Conservation (phyloP, 257 asterid genomes). For the Nicotiana obtusifolia region DNA sequence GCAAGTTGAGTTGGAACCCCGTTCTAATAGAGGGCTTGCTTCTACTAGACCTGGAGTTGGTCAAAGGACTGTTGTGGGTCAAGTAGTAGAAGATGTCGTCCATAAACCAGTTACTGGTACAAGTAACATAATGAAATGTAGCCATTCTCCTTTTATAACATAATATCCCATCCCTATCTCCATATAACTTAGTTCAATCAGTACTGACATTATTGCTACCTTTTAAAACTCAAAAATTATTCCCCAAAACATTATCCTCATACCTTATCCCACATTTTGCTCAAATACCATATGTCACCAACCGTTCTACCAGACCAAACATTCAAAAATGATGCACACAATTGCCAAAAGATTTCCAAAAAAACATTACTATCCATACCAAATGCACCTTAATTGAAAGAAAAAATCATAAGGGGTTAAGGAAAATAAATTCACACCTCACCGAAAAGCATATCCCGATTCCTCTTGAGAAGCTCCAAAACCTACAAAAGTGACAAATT, state of each 20-base stretch:
- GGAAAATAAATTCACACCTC: constrained; percentile 41
- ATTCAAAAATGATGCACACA: background rate
- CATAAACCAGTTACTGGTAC: too few relatives aligned
- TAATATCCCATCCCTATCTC: background rate
- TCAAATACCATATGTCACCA: too few relatives aligned
- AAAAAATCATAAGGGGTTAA: background rate
- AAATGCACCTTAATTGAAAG: background rate
- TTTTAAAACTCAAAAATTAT: background rate
- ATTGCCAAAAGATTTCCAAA: background rate
- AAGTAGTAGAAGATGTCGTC: too few relatives aligned
- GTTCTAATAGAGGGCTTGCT: too few relatives aligned
- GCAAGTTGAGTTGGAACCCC: too few relatives aligned
- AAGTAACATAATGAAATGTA: too few relatives aligned
- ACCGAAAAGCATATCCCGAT: constrained; percentile 85
- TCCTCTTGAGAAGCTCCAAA: constrained; percentile 71
- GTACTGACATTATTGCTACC: background rate
- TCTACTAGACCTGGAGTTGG: too few relatives aligned
- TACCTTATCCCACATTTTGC: background rate
- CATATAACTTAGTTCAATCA: background rate
- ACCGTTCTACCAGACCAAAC: background rate
- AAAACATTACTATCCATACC: background rate
- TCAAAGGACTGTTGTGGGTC: too few relatives aligned
- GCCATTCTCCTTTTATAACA: background rate
- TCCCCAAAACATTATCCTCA: background rate
- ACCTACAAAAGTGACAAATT: constrained; percentile 36